Conservation (phyloP, 768 basidiomycete genomes). For the Astraeus odoratus region DNA sequence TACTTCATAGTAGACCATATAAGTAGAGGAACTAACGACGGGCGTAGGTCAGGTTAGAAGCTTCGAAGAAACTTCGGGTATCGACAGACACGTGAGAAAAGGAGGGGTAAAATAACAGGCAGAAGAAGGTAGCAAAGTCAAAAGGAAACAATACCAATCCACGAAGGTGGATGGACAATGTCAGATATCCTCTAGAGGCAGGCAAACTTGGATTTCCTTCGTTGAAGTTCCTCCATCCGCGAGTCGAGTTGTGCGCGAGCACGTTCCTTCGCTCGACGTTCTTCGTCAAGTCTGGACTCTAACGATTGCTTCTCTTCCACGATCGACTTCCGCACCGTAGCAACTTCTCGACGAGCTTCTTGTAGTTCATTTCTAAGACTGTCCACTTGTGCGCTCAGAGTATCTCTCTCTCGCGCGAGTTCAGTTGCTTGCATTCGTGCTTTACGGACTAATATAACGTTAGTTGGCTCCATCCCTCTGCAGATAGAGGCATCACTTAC, state of each 20-base stretch:
- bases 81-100: slow-evolving; percentile 22
- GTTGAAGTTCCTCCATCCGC: slow-evolving; percentile 78
- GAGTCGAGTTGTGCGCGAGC: slow-evolving; percentile 81
- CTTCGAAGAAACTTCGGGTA: too few species aligned
- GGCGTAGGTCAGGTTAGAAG: slow-evolving; percentile 7
- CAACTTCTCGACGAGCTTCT: slow-evolving; percentile 76
- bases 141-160: slow-evolving; percentile 6
- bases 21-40: slow-evolving; percentile 21
- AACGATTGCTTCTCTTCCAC: slow-evolving; percentile 86
- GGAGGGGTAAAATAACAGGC: slow-evolving; percentile 13
- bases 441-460: slow-evolving; percentile 62
- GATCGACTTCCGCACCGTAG: slow-evolving; percentile 67
- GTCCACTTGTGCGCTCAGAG: slow-evolving; percentile 57
- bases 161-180: not conserved
- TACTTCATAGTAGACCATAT: slow-evolving; percentile 29
- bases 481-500: slow-evolving; percentile 41
- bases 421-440: slow-evolving; percentile 92
- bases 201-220: slow-evolving; percentile 88
- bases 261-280: slow-evolving; percentile 83
- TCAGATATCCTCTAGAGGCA: slow-evolving; percentile 52
- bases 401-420: slow-evolving; percentile 79
- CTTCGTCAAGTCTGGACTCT: slow-evolving; percentile 78
- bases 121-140: slow-evolving; percentile 24
- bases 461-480: slow-evolving; percentile 5
- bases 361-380: slow-evolving; percentile 64